Evolutionary conservation across 2,329 filamentous ascomycete species (phyloP).

Genomic region (Cordyceps cicadae): DNA sequence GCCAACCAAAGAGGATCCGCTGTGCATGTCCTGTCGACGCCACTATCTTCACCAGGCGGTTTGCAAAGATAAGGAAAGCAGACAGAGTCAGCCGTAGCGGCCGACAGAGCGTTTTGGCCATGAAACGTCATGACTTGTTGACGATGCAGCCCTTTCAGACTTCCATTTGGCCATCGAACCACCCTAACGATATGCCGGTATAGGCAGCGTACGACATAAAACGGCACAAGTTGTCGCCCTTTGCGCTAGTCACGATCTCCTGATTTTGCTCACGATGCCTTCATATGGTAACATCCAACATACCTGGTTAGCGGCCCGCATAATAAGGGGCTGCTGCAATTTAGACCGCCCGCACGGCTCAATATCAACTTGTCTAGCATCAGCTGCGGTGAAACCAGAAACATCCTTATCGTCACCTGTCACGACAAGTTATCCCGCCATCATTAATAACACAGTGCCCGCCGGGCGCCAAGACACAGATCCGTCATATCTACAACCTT

Average conservation of each 20-base stretch:
- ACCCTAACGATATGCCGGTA: not conserved
- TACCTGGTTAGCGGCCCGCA: too few species aligned
- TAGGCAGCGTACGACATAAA: not conserved
- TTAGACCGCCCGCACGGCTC: too few species aligned
- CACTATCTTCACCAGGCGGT: not conserved
- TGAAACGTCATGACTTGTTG: slow-evolving; percentile 9
- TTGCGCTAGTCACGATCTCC: not conserved
- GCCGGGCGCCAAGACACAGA: not conserved
- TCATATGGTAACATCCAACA: not conserved
- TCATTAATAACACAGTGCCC: not conserved
- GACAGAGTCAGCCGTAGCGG: not conserved
- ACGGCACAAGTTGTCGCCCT: not conserved
- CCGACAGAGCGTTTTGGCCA: too few species aligned
- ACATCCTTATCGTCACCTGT: too few species aligned
- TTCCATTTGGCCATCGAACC: not conserved
- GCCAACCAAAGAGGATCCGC: not conserved
- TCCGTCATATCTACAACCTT: not conserved
- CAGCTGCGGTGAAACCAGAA: too few species aligned
- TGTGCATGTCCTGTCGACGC: not conserved
- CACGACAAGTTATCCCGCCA: too few species aligned
- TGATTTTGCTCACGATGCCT: not conserved
- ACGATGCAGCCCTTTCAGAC: not conserved
- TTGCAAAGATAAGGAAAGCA: not conserved
- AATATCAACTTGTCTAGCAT: too few species aligned
- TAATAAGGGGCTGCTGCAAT: too few species aligned